Conservation (phyloP, 108 stramenopile species). For the Bacterosira constricta region DNA sequence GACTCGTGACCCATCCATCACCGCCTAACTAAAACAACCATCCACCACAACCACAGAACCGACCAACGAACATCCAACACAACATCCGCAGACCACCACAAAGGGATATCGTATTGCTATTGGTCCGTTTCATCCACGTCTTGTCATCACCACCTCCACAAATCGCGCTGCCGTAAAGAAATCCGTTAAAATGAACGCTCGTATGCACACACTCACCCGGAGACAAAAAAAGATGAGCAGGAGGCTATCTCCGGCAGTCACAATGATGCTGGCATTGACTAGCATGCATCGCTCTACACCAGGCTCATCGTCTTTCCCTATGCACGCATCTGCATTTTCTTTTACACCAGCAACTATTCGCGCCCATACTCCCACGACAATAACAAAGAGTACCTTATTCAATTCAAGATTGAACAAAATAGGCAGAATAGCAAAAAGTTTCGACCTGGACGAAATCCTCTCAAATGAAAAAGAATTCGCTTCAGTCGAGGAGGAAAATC, state of each 20-base stretch:
- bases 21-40: not conserved
- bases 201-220: too few relatives aligned
- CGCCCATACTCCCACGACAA: not conserved
- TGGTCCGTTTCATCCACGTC: too few relatives aligned
- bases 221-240: too few relatives aligned
- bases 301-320: too few relatives aligned
- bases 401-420: slow-evolving; percentile 45
- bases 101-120: too few relatives aligned
- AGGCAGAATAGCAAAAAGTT: slow-evolving; percentile 38
- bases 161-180: too few relatives aligned
- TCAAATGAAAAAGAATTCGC: slow-evolving; percentile 37
- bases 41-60: not conserved
- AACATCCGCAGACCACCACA: not conserved
- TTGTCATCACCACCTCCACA: too few relatives aligned
- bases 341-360: not conserved
- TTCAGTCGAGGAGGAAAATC: not conserved
- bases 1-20: too few relatives aligned
- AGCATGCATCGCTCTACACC: too few relatives aligned
- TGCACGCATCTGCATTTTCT: not conserved
- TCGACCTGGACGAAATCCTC: slow-evolving; percentile 44
- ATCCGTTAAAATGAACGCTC: too few relatives aligned
- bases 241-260: not conserved
- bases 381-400: slow-evolving; percentile 12
- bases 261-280: not conserved
- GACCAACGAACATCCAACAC: too few relatives aligned